Evolutionary conservation across 1,139 yeast genomes (phyloP).

Genomic region (Yamadazyma siamensis): DNA sequence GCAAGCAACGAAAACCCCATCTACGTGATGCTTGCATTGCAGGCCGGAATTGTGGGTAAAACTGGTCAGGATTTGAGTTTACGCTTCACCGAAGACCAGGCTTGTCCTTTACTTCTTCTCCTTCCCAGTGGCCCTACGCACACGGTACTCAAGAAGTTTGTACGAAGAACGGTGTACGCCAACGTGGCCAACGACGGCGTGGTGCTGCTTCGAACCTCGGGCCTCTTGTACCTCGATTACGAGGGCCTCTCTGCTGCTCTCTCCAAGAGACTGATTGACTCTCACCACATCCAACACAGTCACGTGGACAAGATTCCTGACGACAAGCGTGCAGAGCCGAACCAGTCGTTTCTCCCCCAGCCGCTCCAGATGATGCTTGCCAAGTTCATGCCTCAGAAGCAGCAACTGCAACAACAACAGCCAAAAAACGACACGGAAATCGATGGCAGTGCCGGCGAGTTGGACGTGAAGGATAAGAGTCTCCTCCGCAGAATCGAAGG

Average conservation of each 20-base stretch:
- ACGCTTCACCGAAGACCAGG: conserved; percentile 30
- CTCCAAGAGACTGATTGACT: conserved; percentile 3
- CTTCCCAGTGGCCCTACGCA: conserved; percentile 85
- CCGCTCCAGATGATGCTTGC: conserved; percentile 46
- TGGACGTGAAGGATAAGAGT: conserved; percentile 4
- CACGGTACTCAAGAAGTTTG: conserved; percentile 57
- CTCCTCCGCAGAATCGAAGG: conserved; percentile 16
- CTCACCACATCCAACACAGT: conserved; percentile 9
- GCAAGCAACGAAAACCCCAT: conserved; percentile 82
- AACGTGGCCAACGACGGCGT: conserved; percentile 87
- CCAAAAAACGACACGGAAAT: conserved; percentile 7
- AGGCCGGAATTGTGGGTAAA: conserved; percentile 87
- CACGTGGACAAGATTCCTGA: conserved; percentile 17
- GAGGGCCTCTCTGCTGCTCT: conserved; percentile 22
- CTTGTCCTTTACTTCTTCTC: conserved; percentile 64
- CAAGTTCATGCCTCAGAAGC: conserved; percentile 46
- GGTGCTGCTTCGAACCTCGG: conserved; percentile 87
- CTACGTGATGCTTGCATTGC: conserved; percentile 77
- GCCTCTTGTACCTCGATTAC: conserved; percentile 68
- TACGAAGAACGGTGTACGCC: conserved; percentile 71
- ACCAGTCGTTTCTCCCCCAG: conserved; percentile 25
- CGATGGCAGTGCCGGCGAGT: conserved; percentile 11
- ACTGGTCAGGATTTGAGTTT: conserved; percentile 92
- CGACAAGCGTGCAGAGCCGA: conserved; percentile 11
- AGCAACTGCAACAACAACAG: conserved; percentile 15